Percentiles rank a stretch among this genome's conserved stretches.
phyloP scores from a whole-genome alignment of 2,329 filamentous ascomycete species.

The Seiridium unicorne region DNA sequence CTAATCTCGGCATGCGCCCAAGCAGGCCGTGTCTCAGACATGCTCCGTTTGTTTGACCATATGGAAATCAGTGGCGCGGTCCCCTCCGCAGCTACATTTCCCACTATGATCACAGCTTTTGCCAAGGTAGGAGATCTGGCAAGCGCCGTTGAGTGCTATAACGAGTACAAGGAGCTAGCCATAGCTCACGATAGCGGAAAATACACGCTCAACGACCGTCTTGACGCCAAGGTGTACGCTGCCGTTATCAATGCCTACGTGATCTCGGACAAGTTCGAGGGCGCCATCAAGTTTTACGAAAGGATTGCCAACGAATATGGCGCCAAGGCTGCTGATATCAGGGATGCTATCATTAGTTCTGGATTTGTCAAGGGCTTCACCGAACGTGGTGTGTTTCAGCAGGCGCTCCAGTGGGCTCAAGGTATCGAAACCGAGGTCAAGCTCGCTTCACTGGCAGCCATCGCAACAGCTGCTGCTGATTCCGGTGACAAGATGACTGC shows the following conservation, averaged over 20 bases:
- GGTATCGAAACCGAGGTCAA: constrained; percentile 59
- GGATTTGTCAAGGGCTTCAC: constrained; percentile 81
- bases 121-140: constrained; percentile 76
- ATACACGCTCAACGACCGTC: constrained; percentile 64
- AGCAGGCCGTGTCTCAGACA: constrained; percentile 77
- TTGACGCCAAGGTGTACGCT: constrained; percentile 84
- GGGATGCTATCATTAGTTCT: constrained; percentile 67
- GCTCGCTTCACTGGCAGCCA: constrained; percentile 64
- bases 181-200: constrained; percentile 77
- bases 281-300: constrained; percentile 81
- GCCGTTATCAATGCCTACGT: constrained; percentile 90
- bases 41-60: constrained; percentile 87
- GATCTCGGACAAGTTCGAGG: constrained; percentile 73
- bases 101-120: constrained; percentile 93
- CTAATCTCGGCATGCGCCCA: constrained; percentile 86
- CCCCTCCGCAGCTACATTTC: constrained; percentile 80
- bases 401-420: constrained; percentile 73
- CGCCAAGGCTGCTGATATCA: constrained; percentile 59
- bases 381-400: constrained; percentile 64
- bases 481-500: constrained; percentile 69
- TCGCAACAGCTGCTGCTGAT: constrained; percentile 80
- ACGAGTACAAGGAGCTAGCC: constrained; percentile 89
- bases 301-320: constrained; percentile 68
- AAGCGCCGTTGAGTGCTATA: constrained; percentile 92
- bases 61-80: constrained; percentile 78